Base-by-base conservation (phyloP, 2,329 filamentous ascomycete species). In the Penicillium sp. region DNA sequence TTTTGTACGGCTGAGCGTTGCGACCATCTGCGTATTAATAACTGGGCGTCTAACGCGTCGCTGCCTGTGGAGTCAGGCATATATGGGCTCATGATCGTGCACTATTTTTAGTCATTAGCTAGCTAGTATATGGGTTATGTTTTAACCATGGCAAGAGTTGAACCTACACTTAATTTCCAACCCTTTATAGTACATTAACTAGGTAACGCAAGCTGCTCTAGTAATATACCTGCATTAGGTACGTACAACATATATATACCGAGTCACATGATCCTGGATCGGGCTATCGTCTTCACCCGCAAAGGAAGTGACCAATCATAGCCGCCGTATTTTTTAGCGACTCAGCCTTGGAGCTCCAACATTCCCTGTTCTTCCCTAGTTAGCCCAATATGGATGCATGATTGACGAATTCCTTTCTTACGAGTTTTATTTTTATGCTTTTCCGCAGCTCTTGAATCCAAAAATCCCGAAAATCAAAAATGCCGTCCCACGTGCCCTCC, bases 251-350 rank as follows among this genome's bases (percentile, higher is more conserved):
- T 18, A 18, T 18, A 18, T 18, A 18, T 27, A 23, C 15, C 1
- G 29, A 34, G 44, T 46, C 31, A 46, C 44, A 15, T 46, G 44
- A 46, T 21, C 31, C 2, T n/a, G 8, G 16, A 29, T 7, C 12
- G 42, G 18, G 5, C 15, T 25, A n/a, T 46, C 21, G 46, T 32
- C 21, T 34, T 31, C 32, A 45, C 8, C 21, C 27, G 23, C 7
- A 4, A 4, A 46, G 46, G 35, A 46, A 47, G 35, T 9, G 21
- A 47, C 61, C 58, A 56, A 64, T 63, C 60, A 63, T 39, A 54
- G 41, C 23, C 41, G 41, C 39, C 16, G 42, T 18, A 52, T 63
- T 64, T 32, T 31, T 52, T 46, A 31, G 37, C 40, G 32, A 56
- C 46, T 55, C 52, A 34, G 40, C 45, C 29, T 4, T 29, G 29